A percentile compares a stretch with the other conserved stretches of the same genome.
phyloP scores from a whole-genome alignment of 345 rosid genomes.

The Rhodamnia argentea region DNA sequence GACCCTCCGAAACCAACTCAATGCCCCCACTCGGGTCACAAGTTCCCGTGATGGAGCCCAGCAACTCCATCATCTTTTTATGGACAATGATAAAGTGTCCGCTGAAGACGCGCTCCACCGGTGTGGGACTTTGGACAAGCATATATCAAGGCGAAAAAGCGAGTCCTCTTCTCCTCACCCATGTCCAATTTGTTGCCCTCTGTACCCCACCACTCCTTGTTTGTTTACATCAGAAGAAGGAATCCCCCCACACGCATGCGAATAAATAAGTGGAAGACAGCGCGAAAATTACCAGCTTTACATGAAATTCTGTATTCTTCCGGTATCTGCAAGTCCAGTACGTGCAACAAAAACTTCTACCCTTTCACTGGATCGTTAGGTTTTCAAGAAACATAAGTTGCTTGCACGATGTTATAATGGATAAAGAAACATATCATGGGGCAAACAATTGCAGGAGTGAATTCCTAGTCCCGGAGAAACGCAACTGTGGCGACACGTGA shows the following conservation, averaged over 20 bases:
- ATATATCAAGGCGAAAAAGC: neutral
- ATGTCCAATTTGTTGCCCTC: neutral
- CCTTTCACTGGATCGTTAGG: neutral
- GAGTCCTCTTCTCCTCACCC: neutral
- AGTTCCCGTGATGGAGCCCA: neutral
- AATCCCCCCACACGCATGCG: neutral
- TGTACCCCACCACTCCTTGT: neutral
- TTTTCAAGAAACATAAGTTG: neutral
- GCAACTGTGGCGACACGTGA: conserved; percentile 95
- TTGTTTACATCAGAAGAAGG: neutral
- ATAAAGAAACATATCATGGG: neutral
- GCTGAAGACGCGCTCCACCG: neutral
- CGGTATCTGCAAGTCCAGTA: neutral
- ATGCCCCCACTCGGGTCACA: neutral
- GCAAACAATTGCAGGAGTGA: neutral
- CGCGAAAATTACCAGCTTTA: neutral
- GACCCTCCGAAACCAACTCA: neutral
- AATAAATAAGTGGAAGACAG: neutral
- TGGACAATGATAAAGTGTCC: neutral
- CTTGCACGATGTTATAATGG: neutral
- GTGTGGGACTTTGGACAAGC: neutral
- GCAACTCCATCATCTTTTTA: neutral
- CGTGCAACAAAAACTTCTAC: neutral
- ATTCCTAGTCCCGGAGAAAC: conserved; percentile 41
- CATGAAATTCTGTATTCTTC: neutral